Evolutionary conservation across 1,284 basidiomycete genomes (phyloP).

Genomic region (Rhodotorula sp.): DNA sequence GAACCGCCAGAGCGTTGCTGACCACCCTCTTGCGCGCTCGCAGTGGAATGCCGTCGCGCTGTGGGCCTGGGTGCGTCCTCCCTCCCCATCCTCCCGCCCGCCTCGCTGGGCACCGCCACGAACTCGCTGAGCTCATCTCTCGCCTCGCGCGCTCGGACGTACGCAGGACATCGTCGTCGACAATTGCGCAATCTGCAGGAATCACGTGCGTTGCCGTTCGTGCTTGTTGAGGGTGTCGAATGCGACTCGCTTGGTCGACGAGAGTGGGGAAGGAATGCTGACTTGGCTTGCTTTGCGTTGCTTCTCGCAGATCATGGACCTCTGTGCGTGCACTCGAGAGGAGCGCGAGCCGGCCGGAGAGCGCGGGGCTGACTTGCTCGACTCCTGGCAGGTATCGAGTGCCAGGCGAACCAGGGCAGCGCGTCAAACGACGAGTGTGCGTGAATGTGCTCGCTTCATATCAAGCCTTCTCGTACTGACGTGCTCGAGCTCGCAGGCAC

Average conservation of each 20-base stretch:
- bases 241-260: neutral
- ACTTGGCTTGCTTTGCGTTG: too few relatives aligned
- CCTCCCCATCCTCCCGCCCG: neutral
- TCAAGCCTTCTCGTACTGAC: neutral
- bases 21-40: neutral
- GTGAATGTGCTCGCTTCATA: neutral
- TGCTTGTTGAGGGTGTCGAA: too few relatives aligned
- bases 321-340: conserved; percentile 62
- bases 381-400: conserved; percentile 80
- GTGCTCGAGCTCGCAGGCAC: conserved; percentile 53
- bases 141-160: neutral
- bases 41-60: conserved; percentile 95
- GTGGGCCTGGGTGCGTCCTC: conserved; percentile 83
- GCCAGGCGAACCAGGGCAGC: conserved; percentile 97
- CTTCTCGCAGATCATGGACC: conserved; percentile 98
- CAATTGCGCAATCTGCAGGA: conserved; percentile 58
- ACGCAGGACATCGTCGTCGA: conserved; percentile 83
- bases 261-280: too few relatives aligned
- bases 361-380: conserved; percentile 11
- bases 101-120: conserved; percentile 5
- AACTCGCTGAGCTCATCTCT: neutral
- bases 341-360: too few relatives aligned
- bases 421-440: conserved; percentile 89
- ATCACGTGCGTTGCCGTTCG: conserved; percentile 11
- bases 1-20: neutral